Percentiles rank a stretch among this genome's conserved stretches.
Evolutionary conservation across 2,329 filamentous ascomycete genomes (phyloP).

Genomic region (Diaporthe sp.): DNA sequence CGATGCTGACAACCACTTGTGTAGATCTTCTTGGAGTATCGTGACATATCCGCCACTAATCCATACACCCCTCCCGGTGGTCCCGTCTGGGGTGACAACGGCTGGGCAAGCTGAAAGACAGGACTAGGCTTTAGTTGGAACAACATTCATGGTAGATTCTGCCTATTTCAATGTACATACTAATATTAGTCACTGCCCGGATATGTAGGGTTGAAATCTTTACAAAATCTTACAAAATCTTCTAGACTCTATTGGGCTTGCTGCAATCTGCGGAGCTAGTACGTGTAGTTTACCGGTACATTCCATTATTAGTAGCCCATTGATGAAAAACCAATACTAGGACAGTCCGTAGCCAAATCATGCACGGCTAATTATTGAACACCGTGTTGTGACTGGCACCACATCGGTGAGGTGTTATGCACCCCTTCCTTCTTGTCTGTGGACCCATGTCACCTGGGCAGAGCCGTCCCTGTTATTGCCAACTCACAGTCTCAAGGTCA

Average conservation of each 20-base stretch:
- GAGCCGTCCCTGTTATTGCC: too few species aligned
- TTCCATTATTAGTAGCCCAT: neutral
- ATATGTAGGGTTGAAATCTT: neutral
- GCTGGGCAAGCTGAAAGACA: neutral
- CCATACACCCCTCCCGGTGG: conserved; percentile 15
- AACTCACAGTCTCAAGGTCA: neutral
- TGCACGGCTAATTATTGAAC: too few species aligned
- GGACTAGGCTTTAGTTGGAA: too few species aligned
- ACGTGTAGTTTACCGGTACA: neutral
- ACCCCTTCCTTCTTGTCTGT: too few species aligned
- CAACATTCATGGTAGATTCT: neutral
- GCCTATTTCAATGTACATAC: neutral
- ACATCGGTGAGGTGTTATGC: neutral
- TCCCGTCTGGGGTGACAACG: conserved; percentile 6
- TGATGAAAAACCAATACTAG: too few species aligned
- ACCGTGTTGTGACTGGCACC: neutral
- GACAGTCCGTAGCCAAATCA: neutral
- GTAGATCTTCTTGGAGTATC: conserved; percentile 7
- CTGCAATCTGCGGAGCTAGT: neutral
- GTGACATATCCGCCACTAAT: neutral
- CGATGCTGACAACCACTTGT: neutral
- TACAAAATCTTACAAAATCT: neutral
- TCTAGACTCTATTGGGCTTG: neutral
- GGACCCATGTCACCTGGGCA: too few species aligned
- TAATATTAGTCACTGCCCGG: neutral